Conservation (phyloP, 805 yeast genomes). For the Myxozyma vanderwaltii region DNA sequence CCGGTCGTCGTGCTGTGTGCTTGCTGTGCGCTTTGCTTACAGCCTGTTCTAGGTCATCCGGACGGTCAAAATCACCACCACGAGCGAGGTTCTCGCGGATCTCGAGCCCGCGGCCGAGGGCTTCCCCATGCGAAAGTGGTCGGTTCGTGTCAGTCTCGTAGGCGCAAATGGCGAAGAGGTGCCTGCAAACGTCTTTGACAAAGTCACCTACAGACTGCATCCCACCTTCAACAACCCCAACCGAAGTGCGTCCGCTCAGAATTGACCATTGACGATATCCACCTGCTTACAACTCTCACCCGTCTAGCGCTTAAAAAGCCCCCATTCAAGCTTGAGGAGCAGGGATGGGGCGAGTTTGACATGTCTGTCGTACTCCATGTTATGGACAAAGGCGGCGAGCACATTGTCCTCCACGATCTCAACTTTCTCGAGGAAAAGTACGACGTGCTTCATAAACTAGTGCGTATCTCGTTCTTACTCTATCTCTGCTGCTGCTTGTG, state of each 20-base stretch:
- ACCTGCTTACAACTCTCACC: background rate
- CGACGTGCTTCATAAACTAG: constrained; percentile 71
- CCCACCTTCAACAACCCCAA: constrained; percentile 93
- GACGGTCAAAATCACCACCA: constrained; percentile 28
- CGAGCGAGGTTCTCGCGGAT: constrained; percentile 62
- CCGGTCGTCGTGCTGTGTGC: too few species aligned
- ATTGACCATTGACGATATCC: too few species aligned
- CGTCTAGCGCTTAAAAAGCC: constrained; percentile 61
- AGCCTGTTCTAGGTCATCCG: constrained; percentile 32
- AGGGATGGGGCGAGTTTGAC: constrained; percentile 99
- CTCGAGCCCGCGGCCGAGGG: constrained; percentile 84
- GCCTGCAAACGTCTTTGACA: constrained; percentile 86
- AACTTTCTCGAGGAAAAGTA: constrained; percentile 80
- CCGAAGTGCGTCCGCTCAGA: too few species aligned
- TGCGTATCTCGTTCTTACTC: constrained; percentile 5
- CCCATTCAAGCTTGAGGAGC: constrained; percentile 86
- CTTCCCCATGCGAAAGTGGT: constrained; percentile 94
- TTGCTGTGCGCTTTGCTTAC: too few species aligned
- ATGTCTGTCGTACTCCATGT: constrained; percentile 75
- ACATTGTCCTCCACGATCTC: constrained; percentile 83
- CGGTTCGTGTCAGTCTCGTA: constrained; percentile 68
- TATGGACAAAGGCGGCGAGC: constrained; percentile 85
- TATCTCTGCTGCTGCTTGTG: background rate
- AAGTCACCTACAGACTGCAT: constrained; percentile 89
- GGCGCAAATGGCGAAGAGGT: constrained; percentile 79